These are phyloP conservation scores for Curvularia sp. DNA, from an alignment of 2,329 filamentous ascomycete genomes.

Conservation along the genomic window DNA sequence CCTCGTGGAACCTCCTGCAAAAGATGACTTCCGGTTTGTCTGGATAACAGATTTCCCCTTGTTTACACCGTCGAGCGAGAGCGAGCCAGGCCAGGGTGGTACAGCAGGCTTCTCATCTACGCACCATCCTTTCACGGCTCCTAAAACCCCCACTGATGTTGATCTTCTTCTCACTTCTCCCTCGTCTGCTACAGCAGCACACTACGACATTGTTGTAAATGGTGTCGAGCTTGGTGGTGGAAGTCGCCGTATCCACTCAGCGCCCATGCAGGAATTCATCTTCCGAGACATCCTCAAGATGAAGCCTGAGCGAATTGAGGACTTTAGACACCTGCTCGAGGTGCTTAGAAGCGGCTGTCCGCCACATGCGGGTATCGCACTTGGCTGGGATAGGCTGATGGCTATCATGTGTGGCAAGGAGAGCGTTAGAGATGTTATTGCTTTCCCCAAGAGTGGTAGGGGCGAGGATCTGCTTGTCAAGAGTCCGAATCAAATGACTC, in stretches of 20 bases:
- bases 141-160: conserved; percentile 73
- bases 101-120: conserved; percentile 81
- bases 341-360: conserved; percentile 87
- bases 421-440: conserved; percentile 90
- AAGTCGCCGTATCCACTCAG: conserved; percentile 87
- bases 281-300: conserved; percentile 85
- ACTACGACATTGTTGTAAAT: conserved; percentile 96
- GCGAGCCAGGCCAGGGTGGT: conserved; percentile 80
- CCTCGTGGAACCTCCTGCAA: conserved; percentile 59
- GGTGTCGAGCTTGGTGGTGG: conserved; percentile 94
- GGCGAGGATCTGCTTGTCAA: conserved; percentile 86
- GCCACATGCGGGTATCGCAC: conserved; percentile 89
- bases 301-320: conserved; percentile 71
- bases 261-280: conserved; percentile 81
- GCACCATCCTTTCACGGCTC: conserved; percentile 95
- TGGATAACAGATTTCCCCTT: conserved; percentile 94
- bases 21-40: conserved; percentile 68
- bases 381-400: conserved; percentile 88
- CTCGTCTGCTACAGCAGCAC: conserved; percentile 76
- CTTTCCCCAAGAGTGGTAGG: conserved; percentile 92
- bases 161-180: conserved; percentile 77
- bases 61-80: conserved; percentile 74
- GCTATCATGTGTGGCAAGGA: conserved; percentile 78
- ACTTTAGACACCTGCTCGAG: conserved; percentile 85
- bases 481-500: conserved; percentile 73